Conservation (phyloP, 257 asterid species). For the Petrea volubilis region DNA sequence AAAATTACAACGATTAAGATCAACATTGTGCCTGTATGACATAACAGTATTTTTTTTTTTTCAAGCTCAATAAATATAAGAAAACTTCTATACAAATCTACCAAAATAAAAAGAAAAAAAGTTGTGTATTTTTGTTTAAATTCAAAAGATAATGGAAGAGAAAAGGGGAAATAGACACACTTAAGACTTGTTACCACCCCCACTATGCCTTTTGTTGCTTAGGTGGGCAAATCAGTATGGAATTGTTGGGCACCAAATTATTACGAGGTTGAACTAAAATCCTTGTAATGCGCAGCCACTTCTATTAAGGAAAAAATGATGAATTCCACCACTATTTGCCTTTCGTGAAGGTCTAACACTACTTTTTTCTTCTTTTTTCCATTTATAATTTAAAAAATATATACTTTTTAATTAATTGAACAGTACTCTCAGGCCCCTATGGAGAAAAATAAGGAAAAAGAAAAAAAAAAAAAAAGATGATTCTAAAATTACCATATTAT, state of each 20-base stretch:
- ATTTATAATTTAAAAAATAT: neutral
- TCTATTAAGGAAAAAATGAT: constrained; percentile 16
- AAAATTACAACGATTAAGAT: too few relatives aligned
- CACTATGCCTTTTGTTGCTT: constrained; percentile 34
- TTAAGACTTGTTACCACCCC: constrained; percentile 29
- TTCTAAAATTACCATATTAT: too few relatives aligned
- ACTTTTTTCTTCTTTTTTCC: neutral
- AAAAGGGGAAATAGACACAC: neutral
- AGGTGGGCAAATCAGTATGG: constrained; percentile 30
- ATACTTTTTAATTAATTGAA: neutral
- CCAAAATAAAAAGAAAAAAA: neutral
- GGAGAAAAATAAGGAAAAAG: neutral
- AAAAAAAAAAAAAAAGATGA: too few relatives aligned
- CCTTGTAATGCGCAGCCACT: constrained; percentile 17
- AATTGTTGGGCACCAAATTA: constrained; percentile 30
- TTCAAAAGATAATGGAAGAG: neutral
- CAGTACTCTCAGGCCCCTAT: neutral
- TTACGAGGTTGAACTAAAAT: constrained; percentile 40
- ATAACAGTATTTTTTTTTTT: too few relatives aligned
- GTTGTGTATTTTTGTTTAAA: neutral
- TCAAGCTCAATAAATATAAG: too few relatives aligned
- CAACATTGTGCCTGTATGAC: too few relatives aligned
- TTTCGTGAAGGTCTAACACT: constrained; percentile 13
- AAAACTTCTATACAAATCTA: neutral
- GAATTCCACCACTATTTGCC: constrained; percentile 37